Conservation (phyloP, 495 filamentous ascomycete species). For the Talaromyces liani region DNA sequence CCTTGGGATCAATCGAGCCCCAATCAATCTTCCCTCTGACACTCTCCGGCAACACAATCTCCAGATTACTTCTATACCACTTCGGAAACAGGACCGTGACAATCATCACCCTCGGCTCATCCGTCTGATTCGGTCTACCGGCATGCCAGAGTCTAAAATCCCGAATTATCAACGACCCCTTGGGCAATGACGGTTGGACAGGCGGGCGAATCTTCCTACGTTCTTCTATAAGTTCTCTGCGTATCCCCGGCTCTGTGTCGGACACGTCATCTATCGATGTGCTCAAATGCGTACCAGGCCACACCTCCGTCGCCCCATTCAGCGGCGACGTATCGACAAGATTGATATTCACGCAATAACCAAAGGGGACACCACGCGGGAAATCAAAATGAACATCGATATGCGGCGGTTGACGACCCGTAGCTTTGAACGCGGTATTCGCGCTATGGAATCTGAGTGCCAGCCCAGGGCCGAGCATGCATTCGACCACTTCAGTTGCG, state of each 20-base stretch:
- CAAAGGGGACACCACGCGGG: conserved; percentile 25
- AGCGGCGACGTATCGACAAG: conserved; percentile 19
- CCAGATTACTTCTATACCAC: conserved; percentile 21
- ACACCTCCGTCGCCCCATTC: conserved; percentile 38
- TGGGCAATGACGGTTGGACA: conserved; percentile 29
- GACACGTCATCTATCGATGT: conserved; percentile 21
- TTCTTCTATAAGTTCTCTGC: conserved; percentile 21
- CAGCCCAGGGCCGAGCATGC: conserved; percentile 40
- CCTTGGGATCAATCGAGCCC: conserved; percentile 12
- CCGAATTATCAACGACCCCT: conserved; percentile 32
- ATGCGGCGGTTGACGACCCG: conserved; percentile 43
- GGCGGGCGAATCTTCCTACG: conserved; percentile 22
- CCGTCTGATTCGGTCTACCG: conserved; percentile 35
- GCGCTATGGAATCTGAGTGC: conserved; percentile 44
- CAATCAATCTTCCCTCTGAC: conserved; percentile 16
- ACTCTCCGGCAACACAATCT: conserved; percentile 14
- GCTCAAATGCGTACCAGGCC: conserved; percentile 29
- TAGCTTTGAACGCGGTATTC: conserved; percentile 41
- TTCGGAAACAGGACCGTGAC: conserved; percentile 24
- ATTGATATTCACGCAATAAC: conserved; percentile 17
- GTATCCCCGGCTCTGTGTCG: conserved; percentile 15
- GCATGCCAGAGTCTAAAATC: conserved; percentile 39
- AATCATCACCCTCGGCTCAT: conserved; percentile 35
- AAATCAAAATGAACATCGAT: conserved; percentile 48
- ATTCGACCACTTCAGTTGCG: conserved; percentile 39